Conservation (phyloP, 1,139 yeast species). For the Nakaseomyces delphensis region DNA sequence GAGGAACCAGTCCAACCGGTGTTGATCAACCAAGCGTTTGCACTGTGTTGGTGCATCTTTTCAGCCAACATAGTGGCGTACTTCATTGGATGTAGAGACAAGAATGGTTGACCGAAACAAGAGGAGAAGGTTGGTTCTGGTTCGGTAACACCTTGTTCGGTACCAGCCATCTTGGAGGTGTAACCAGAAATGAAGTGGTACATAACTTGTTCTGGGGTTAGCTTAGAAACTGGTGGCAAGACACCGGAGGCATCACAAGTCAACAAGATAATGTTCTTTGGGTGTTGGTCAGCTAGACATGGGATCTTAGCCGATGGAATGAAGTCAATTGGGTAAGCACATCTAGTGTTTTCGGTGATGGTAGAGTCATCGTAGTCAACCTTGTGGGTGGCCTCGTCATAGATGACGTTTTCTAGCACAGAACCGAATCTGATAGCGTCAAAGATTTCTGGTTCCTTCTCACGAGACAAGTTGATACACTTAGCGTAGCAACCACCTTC, state of each 20-base stretch:
- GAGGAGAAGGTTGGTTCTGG: conserved; percentile 98
- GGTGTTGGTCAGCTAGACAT: conserved; percentile 82
- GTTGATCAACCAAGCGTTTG: conserved; percentile 93
- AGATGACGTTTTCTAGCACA: conserved; percentile 86
- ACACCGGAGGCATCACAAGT: conserved; percentile 99
- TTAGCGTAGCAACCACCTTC: conserved; percentile 99
- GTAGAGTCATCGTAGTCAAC: conserved; percentile 79
- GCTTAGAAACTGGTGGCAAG: conserved; percentile 91
- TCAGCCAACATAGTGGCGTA: conserved; percentile 95
- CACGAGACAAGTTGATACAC: conserved; percentile 81
- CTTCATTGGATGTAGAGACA: conserved; percentile 96
- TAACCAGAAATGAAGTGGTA: conserved; percentile 98
- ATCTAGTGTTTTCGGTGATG: conserved; percentile 94
- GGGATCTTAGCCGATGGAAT: conserved; percentile 96
- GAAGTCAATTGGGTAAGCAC: conserved; percentile 96
- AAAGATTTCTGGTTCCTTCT: conserved; percentile 96
- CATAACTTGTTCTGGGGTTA: conserved; percentile 94
- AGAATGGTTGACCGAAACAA: conserved; percentile 98
- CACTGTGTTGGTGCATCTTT: conserved; percentile 80
- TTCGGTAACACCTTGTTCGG: conserved; percentile 98
- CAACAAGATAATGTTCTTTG: conserved; percentile 82
- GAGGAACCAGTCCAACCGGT: conserved; percentile 99
- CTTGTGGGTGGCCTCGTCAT: conserved; percentile 66
- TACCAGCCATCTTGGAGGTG: conserved; percentile 99
- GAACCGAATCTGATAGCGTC: conserved; percentile 92